phyloP scores from a whole-genome alignment of 2,329 filamentous ascomycete genomes.

The Calonectria leucothoes region DNA sequence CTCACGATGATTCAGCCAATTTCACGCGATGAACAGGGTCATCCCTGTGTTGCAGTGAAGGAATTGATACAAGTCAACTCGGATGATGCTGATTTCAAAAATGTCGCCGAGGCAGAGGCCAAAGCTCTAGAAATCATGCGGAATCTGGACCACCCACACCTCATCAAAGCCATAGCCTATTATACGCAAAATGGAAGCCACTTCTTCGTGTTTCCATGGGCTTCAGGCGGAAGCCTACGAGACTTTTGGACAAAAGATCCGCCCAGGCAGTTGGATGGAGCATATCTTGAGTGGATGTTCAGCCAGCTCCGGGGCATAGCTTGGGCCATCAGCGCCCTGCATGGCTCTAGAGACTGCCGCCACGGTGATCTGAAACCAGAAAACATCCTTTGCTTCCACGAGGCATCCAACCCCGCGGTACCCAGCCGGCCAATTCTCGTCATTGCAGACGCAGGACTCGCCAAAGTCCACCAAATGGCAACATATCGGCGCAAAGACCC shows the following conservation, averaged over 20 bases:
- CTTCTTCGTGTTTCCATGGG: constrained; percentile 32
- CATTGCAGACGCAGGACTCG: not conserved
- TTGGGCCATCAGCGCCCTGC: constrained; percentile 20
- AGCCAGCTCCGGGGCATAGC: constrained; percentile 25
- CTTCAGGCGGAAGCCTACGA: constrained; percentile 25
- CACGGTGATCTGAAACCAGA: constrained; percentile 33
- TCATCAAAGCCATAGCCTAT: constrained; percentile 21
- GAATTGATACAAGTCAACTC: constrained; percentile 20
- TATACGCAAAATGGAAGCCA: constrained; percentile 5
- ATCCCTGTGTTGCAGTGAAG: constrained; percentile 19
- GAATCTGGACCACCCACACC: constrained; percentile 12
- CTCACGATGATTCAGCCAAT: not conserved
- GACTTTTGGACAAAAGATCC: constrained; percentile 17
- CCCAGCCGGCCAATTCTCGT: not conserved
- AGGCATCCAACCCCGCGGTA: not conserved
- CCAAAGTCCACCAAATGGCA: not conserved
- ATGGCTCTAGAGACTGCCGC: constrained; percentile 19
- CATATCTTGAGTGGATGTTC: constrained; percentile 14
- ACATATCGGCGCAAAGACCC: not conserved
- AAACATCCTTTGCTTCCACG: constrained; percentile 25
- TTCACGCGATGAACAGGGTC: not conserved
- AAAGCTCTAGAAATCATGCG: constrained; percentile 22
- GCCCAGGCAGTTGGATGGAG: not conserved
- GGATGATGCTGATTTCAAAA: not conserved
- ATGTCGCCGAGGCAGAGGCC: not conserved